A percentile compares a stretch with the other conserved stretches of the same genome.
phyloP scores from a whole-genome alignment of 2,329 filamentous ascomycete genomes.

The Paradendryphiella salina region DNA sequence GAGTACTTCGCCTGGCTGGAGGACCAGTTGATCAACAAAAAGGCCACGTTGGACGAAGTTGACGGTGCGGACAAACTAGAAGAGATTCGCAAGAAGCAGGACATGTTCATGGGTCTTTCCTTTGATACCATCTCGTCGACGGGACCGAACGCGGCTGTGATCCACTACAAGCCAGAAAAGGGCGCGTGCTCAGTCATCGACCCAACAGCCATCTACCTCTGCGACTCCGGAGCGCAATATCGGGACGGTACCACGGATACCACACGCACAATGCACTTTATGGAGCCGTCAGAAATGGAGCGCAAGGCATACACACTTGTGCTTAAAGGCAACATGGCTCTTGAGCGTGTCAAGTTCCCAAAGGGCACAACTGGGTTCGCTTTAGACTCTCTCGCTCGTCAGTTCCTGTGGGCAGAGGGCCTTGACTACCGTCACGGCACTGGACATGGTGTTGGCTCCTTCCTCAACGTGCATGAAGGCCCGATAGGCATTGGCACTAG shows the following conservation, averaged over 20 bases:
- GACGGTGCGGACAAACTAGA: slow-evolving; percentile 91
- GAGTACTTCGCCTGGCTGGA: slow-evolving; percentile 98
- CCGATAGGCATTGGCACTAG: slow-evolving; percentile 95
- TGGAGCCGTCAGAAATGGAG: slow-evolving; percentile 78
- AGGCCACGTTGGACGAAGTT: slow-evolving; percentile 79
- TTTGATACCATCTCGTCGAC: slow-evolving; percentile 97
- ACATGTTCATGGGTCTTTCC: slow-evolving; percentile 84
- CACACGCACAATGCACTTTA: slow-evolving; percentile 91
- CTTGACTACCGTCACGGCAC: slow-evolving; percentile 96
- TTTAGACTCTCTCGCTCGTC: slow-evolving; percentile 82
- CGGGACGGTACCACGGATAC: slow-evolving; percentile 95
- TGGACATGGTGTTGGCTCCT: slow-evolving; percentile 93
- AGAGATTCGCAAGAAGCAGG: slow-evolving; percentile 66
- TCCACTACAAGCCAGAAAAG: slow-evolving; percentile 87
- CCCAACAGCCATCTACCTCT: slow-evolving; percentile 84
- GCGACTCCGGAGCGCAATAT: slow-evolving; percentile 97
- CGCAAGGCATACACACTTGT: slow-evolving; percentile 91
- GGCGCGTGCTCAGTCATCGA: slow-evolving; percentile 83
- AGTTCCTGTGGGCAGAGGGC: slow-evolving; percentile 90
- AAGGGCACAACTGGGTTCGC: slow-evolving; percentile 95
- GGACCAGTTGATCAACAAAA: slow-evolving; percentile 76
- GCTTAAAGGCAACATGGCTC: slow-evolving; percentile 87
- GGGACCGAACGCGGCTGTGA: slow-evolving; percentile 88
- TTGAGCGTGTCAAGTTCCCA: slow-evolving; percentile 85
- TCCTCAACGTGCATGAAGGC: slow-evolving; percentile 94